Base-by-base conservation (phyloP, 2,329 filamentous ascomycete species). In the Chaetomiaceae sp. region DNA sequence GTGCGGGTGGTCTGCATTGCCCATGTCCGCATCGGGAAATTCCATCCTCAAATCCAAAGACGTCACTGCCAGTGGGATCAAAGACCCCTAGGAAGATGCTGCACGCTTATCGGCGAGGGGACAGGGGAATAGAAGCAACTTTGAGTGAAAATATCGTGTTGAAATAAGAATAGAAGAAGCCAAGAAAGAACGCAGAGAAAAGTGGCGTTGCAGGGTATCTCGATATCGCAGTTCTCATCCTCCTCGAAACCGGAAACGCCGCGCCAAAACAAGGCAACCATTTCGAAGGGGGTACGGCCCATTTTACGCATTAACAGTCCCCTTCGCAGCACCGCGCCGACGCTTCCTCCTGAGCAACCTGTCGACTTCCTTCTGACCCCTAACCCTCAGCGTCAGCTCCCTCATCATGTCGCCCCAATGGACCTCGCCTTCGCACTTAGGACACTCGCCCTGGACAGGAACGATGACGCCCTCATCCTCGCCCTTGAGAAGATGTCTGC, bases 341-440 rank as follows among this genome's bases (percentile, higher is more conserved):
- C 68, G 65, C 53, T 68, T 73, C 61, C 65, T 71, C 64, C 82
- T 88, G 61, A 90, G 75, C 23, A 96, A 63, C 60, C 83, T 83
- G 37, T 84, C 79, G 1, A 91, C 72, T 59, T 91, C 86, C 53
- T 87, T 86, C 51, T 78, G 70, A 0, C 87, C 91, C 22, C 89
- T 79, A 33, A 82, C 74, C 29, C 92, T 79, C 45, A 96, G 71
- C 47, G 80, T 94, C 61, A 95, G 70, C 66, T 95, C 91, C 65
- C 84, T 91, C 73, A 95, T 87, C 71, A 96, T 81, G 44, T 87
- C 81, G 0, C 77, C 75, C 92, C 92, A 97, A 47, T 75, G 68
- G 2, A 91, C 71, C 4, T 74, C 69, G 0, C 75, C 74, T 1
- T 76, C 70, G 65, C 92, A 97, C 19, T 72, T 72, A 0, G 89